A percentile compares a stretch with the other conserved stretches of the same genome.
phyloP scores from a whole-genome alignment of 169 alveolate species.

The Plasmodium chabaudi region DNA sequence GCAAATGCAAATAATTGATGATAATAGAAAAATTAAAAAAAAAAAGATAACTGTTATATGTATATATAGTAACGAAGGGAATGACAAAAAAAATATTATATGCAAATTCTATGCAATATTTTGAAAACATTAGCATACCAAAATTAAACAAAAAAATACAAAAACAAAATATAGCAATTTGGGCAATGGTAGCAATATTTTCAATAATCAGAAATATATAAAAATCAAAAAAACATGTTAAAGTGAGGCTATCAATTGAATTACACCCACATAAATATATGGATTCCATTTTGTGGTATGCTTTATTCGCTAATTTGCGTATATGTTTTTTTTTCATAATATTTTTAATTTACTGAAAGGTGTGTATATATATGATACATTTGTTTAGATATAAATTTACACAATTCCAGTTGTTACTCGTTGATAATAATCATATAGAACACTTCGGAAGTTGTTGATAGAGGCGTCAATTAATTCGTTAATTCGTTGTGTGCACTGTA shows the following conservation, averaged over 20 bases:
- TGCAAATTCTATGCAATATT: too few relatives aligned
- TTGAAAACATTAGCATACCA: background rate
- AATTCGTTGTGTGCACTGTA: slow-evolving; percentile 87
- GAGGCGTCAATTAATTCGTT: slow-evolving; percentile 92
- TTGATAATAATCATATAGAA: slow-evolving; percentile 96
- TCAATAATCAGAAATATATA: too few relatives aligned
- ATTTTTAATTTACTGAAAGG: background rate
- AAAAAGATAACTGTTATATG: background rate
- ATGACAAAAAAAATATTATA: too few relatives aligned
- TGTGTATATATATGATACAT: background rate
- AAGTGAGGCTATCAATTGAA: background rate
- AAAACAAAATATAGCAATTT: background rate
- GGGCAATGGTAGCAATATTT: background rate
- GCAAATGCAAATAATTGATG: slow-evolving; percentile 1
- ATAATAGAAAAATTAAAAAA: slow-evolving; percentile 13
- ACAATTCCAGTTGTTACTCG: slow-evolving; percentile 95
- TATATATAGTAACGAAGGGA: too few relatives aligned
- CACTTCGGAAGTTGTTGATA: slow-evolving; percentile 94
- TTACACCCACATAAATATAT: background rate
- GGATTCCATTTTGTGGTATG: too few relatives aligned
- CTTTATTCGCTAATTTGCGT: background rate
- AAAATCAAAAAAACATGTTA: background rate
- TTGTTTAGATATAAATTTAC: slow-evolving; percentile 50
- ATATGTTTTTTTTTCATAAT: background rate
- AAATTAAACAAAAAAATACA: background rate